Evolutionary conservation across 2,329 filamentous ascomycete species (phyloP), one percentile per base, ranked within the genome.

Genomic region (Xylaria sp.): DNA sequence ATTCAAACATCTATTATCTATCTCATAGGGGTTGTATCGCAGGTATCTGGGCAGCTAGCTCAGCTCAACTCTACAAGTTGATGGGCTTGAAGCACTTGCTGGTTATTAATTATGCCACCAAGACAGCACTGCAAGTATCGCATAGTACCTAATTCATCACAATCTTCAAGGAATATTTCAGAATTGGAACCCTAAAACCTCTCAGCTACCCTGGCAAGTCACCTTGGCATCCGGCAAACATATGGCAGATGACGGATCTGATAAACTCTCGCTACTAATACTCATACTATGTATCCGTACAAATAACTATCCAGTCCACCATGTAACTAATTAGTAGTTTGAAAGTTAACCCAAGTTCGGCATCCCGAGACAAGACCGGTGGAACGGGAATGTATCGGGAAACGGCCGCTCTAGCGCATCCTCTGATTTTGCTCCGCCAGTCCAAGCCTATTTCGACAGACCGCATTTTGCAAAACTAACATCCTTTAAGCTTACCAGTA

Each of bases 201-300:
- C 44, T 58, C 36, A 63, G 59, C 53, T 62, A 3, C 36, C 44
- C n/a, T 31, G 44, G n/a, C 59, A 51, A 63, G 51, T 15, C 13
- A 17, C 28, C 42, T 63, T 53, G 51, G 65, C 65, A 59, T 63
- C 33, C 59, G 15, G 44, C 31, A 42, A 56, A 38, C 54, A 38
- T 10, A 23, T 51, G 13, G 23, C 13, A 51, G 48, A 28, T 7
- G 48, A 28, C 48, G 26, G 10, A 48, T 6, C 10, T 23, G 44
- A 48, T 23, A 53, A 31, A 23, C 23, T 23, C 23, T 23, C 23
- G 23, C 23, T 23, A 23, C 23, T 23, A 23, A 23, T 23, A 23
- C 23, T 23, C 23, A 23, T 23, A 23, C 23, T 23, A 23, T 23
- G 23, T 23, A 2, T 23, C 1, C 2, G 23, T 23, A 23, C 23